A percentile compares a stretch with the other conserved stretches of the same genome.
Evolutionary conservation across 1,139 yeast species (phyloP).

Genomic region (Debaryomycetaceae sp.): DNA sequence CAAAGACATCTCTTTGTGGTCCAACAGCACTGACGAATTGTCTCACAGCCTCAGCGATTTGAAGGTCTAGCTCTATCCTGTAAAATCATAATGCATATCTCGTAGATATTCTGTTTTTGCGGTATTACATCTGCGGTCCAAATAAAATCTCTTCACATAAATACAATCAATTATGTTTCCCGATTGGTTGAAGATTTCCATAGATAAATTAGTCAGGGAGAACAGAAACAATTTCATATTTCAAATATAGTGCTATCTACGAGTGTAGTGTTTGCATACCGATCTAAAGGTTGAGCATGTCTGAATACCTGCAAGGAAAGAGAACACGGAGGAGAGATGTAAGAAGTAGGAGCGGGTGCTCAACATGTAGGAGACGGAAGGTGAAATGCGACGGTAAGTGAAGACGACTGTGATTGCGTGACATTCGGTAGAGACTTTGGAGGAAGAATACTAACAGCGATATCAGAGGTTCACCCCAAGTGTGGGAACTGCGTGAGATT

Average conservation of each 20-base stretch:
- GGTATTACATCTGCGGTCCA: too few relatives aligned
- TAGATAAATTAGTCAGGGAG: too few relatives aligned
- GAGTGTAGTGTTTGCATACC: too few relatives aligned
- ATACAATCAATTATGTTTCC: too few relatives aligned
- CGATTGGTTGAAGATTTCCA: too few relatives aligned
- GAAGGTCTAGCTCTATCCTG: too few relatives aligned
- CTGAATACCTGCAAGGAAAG: not conserved
- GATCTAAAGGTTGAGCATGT: not conserved
- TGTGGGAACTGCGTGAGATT: constrained; percentile 22
- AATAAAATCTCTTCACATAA: too few relatives aligned
- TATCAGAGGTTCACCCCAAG: constrained; percentile 21
- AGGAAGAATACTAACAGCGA: not conserved
- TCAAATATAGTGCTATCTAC: too few relatives aligned
- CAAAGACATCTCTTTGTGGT: constrained; percentile 18
- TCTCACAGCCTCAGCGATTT: not conserved
- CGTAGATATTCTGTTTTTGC: too few relatives aligned
- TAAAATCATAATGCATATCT: too few relatives aligned
- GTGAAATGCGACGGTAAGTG: constrained; percentile 28
- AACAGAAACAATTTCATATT: too few relatives aligned
- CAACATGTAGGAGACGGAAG: constrained; percentile 20
- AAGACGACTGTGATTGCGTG: not conserved
- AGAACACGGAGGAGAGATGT: constrained; percentile 7
- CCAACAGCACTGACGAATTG: constrained; percentile 5
- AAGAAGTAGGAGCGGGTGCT: constrained; percentile 24
- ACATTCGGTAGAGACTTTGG: not conserved